Conservation (phyloP, 1,284 basidiomycete genomes). For the Ganoderma lucidum region DNA sequence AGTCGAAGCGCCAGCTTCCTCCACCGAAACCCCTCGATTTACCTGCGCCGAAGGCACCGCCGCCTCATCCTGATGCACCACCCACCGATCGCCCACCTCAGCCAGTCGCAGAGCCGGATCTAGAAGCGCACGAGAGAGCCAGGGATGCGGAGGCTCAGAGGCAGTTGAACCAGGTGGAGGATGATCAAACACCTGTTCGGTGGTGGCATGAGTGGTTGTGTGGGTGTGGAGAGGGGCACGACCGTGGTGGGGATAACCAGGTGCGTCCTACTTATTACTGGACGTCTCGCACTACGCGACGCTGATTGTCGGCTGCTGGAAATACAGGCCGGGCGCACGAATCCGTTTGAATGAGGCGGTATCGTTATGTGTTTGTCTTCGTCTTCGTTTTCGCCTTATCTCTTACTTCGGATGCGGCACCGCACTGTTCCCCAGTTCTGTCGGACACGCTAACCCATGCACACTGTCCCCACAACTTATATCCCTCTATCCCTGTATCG, state of each 20-base stretch:
- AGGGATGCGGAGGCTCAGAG: slow-evolving; percentile 19
- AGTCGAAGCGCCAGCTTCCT: slow-evolving; percentile 40
- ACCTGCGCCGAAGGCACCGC: slow-evolving; percentile 64
- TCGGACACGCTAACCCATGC: background rate
- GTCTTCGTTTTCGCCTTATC: background rate
- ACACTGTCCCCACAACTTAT: background rate
- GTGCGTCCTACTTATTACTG: slow-evolving; percentile 45
- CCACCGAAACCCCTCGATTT: slow-evolving; percentile 65
- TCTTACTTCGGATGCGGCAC: background rate
- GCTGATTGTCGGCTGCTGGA: slow-evolving; percentile 6
- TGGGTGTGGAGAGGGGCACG: slow-evolving; percentile 73
- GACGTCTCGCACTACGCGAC: background rate
- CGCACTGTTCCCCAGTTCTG: background rate
- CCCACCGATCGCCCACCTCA: slow-evolving; percentile 47
- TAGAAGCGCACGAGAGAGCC: slow-evolving; percentile 25
- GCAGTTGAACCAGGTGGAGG: slow-evolving; percentile 41
- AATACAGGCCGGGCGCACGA: slow-evolving; percentile 73
- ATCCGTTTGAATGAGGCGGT: slow-evolving; percentile 69
- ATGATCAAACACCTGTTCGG: slow-evolving; percentile 38
- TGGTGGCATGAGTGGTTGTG: slow-evolving; percentile 90
- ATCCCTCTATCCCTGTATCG: background rate
- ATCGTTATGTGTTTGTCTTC: slow-evolving; percentile 8
- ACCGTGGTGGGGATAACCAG: slow-evolving; percentile 75
- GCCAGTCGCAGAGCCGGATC: slow-evolving; percentile 48
- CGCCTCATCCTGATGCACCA: slow-evolving; percentile 49